phyloP scores from a whole-genome alignment of 345 rosid species.

The Eucalyptus melliodora region DNA sequence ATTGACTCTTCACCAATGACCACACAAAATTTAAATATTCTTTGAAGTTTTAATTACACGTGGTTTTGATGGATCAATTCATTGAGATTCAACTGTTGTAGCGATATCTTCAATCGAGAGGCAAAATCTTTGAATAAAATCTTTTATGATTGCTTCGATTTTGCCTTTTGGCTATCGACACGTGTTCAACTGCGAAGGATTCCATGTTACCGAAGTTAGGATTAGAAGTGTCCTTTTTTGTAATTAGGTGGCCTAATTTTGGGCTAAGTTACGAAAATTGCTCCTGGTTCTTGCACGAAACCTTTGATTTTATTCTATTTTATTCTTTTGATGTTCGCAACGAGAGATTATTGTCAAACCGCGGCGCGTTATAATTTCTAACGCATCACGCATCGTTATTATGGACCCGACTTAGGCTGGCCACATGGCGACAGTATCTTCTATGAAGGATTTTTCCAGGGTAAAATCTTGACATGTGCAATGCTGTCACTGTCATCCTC shows the following conservation, averaged over 20 bases:
- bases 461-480: neutral
- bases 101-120: neutral
- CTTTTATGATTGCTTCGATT: neutral
- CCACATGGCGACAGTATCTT: neutral
- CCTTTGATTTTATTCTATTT: neutral
- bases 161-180: fast-evolving
- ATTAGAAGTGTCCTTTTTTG: neutral
- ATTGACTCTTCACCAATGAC: neutral
- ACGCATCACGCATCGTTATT: neutral
- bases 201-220: neutral
- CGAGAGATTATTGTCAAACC: neutral
- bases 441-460: neutral
- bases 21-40: neutral
- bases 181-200: neutral
- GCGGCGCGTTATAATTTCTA: neutral
- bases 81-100: fast-evolving
- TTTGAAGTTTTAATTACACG: neutral
- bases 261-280: neutral
- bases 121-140: neutral
- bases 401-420: neutral
- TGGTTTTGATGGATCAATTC: neutral
- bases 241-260: neutral
- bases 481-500: neutral
- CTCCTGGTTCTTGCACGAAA: neutral
- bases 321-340: neutral